These are phyloP conservation scores for Didymosphaeria variabile DNA, from an alignment of 2,329 filamentous ascomycete species.

Conservation along the genomic window DNA sequence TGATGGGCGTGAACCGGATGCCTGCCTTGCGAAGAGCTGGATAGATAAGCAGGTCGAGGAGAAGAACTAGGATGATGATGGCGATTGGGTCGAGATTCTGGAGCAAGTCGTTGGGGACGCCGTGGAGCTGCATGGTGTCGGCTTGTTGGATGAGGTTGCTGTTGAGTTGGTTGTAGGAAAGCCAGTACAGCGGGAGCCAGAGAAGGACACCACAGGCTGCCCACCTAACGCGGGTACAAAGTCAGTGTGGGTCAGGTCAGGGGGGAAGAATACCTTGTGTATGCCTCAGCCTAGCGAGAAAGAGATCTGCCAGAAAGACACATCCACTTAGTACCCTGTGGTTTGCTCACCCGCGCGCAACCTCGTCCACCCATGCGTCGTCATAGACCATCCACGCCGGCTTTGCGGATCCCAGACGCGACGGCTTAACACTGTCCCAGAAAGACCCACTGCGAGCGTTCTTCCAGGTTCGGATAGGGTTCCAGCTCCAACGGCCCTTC, in stretches of 20 bases:
- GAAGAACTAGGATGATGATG: constrained; percentile 78
- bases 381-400: constrained; percentile 81
- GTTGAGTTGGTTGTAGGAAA: constrained; percentile 68
- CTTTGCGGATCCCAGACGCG: constrained; percentile 63
- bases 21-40: constrained; percentile 70
- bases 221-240: not conserved
- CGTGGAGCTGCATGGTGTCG: constrained; percentile 71
- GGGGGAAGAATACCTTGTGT: too few relatives aligned
- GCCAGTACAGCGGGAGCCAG: not conserved
- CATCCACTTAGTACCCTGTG: constrained; percentile 43
- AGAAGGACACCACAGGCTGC: not conserved
- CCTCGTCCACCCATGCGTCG: constrained; percentile 83
- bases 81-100: constrained; percentile 79
- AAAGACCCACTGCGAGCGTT: constrained; percentile 64
- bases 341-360: constrained; percentile 66
- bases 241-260: too few relatives aligned
- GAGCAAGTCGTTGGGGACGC: constrained; percentile 80
- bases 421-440: constrained; percentile 74
- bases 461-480: constrained; percentile 65
- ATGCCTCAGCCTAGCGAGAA: too few relatives aligned
- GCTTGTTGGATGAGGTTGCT: constrained; percentile 73
- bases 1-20: constrained; percentile 77
- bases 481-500: constrained; percentile 66
- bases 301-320: too few relatives aligned
- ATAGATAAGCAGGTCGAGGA: constrained; percentile 71